These are phyloP conservation scores for Tricholoma saponaceum DNA, from an alignment of 768 basidiomycete genomes.

Conservation along the genomic window DNA sequence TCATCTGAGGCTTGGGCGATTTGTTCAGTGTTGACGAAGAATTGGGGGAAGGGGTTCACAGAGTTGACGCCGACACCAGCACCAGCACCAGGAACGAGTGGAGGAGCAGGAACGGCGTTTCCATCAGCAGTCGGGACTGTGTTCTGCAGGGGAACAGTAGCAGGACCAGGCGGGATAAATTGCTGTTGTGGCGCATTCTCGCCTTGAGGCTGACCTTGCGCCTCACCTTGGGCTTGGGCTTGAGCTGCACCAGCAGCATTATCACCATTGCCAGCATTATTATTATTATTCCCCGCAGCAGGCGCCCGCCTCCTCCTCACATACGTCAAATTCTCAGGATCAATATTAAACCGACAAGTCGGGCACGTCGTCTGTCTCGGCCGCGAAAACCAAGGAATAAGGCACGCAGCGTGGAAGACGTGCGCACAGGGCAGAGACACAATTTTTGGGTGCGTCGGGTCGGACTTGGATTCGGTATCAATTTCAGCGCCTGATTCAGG, in stretches of 20 bases:
- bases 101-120: not conserved
- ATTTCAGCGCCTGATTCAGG: conserved; percentile 4
- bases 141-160: not conserved
- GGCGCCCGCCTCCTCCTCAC: conserved; percentile 22
- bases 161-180: too few species aligned
- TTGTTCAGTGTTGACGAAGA: not conserved
- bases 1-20: not conserved
- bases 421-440: conserved; percentile 77
- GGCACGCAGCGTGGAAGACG: conserved; percentile 75
- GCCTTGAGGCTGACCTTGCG: not conserved
- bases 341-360: conserved; percentile 79
- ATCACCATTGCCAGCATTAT: not conserved
- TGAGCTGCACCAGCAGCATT: not conserved
- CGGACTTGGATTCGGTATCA: conserved; percentile 12
- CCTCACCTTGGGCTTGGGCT: not conserved
- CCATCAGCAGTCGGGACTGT: not conserved
- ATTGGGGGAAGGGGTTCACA: not conserved
- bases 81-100: not conserved
- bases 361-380: conserved; percentile 80
- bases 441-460: conserved; percentile 35
- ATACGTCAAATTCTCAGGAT: conserved; percentile 70
- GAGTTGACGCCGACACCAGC: not conserved
- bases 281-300: conserved; percentile 2
- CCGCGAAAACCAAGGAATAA: conserved; percentile 79
- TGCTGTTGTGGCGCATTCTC: not conserved